These are phyloP conservation scores for Boletus mariae DNA, from an alignment of 1,284 basidiomycete genomes.

Conservation along the genomic window DNA sequence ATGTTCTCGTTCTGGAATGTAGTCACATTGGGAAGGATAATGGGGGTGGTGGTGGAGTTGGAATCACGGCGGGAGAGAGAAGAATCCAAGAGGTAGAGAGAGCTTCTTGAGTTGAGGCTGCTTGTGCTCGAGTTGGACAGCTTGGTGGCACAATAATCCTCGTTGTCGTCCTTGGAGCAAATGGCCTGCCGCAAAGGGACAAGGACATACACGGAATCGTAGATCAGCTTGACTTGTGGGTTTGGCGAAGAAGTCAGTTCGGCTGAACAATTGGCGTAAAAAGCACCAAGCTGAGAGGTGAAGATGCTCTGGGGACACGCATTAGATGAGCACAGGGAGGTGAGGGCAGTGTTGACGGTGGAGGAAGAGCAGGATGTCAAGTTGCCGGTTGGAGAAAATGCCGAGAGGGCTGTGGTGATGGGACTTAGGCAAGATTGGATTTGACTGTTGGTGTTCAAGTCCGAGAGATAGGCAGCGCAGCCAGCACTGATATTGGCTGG, in stretches of 20 bases:
- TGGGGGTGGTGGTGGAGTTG: slow-evolving; percentile 21
- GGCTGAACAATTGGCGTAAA: slow-evolving; percentile 62
- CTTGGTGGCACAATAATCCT: slow-evolving; percentile 61
- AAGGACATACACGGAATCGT: slow-evolving; percentile 77
- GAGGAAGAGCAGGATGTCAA: slow-evolving; percentile 41
- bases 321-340: slow-evolving; percentile 46
- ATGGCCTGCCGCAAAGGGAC: slow-evolving; percentile 62
- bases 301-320: slow-evolving; percentile 60
- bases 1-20: slow-evolving; percentile 65
- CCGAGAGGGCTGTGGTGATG: slow-evolving; percentile 59
- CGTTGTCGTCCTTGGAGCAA: slow-evolving; percentile 71
- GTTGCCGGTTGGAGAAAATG: slow-evolving; percentile 52
- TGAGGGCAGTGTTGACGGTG: slow-evolving; percentile 51
- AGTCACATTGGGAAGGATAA: slow-evolving; percentile 60
- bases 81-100: background rate
- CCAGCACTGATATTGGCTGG: slow-evolving; percentile 54
- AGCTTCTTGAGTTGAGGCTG: slow-evolving; percentile 11
- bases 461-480: slow-evolving; percentile 61
- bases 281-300: slow-evolving; percentile 58
- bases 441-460: slow-evolving; percentile 58
- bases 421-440: slow-evolving; percentile 62
- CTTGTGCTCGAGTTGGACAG: slow-evolving; percentile 21
- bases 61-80: slow-evolving; percentile 27
- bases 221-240: slow-evolving; percentile 52
- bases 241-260: slow-evolving; percentile 62